Base-by-base conservation (phyloP, 257 asterid genomes). In the Paraleonurus japonicus region DNA sequence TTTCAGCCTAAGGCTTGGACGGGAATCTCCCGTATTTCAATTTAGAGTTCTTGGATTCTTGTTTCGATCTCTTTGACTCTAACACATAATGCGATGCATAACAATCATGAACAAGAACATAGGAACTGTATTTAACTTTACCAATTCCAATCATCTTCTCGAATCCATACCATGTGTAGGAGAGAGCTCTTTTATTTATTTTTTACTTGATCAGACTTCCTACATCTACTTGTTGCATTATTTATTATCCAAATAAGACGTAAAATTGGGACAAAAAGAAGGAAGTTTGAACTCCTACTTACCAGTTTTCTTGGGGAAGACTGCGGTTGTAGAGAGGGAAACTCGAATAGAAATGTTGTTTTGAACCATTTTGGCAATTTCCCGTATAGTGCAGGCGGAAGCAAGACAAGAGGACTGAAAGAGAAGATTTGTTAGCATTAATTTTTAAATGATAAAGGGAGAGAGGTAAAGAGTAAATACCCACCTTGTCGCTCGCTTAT, bases 401-500 rank as follows among this genome's bases (percentile, higher is more conserved):
- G 92, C 80, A 85, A 81, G 77, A 95, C 57, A 70, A 95, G 89
- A 65, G 98, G 99, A 83, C 99, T 95, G 97, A 27, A 69, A 55
- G 5, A 61, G 70, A 43, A 13, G 19, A 43, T 43, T 43, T 43
- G 13, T 43, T 43, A 43, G 19, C 51, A 43, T 43, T 43, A 0
- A 1, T 41, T 12, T 41, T 41, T 39, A 11, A 35, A 41, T 43
- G 7, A 13, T 2, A 3, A 43, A 43, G 17, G 17, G 19, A 15
- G 51, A 43, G 51, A 43, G 51, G 19, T 13, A 15, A 15, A 43
- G 51, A 13, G 51, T 13, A 43, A 13, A 43, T 43, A 32, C 77
- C 47, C 39, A 95, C 98, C 99, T 95, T n/a, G 99, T 95, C 0
- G 80, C 78, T 82, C 75, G 87, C 79, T 95, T 95, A 61, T 92